phyloP scores from a whole-genome alignment of 495 filamentous ascomycete species.

The Poronia punctata region DNA sequence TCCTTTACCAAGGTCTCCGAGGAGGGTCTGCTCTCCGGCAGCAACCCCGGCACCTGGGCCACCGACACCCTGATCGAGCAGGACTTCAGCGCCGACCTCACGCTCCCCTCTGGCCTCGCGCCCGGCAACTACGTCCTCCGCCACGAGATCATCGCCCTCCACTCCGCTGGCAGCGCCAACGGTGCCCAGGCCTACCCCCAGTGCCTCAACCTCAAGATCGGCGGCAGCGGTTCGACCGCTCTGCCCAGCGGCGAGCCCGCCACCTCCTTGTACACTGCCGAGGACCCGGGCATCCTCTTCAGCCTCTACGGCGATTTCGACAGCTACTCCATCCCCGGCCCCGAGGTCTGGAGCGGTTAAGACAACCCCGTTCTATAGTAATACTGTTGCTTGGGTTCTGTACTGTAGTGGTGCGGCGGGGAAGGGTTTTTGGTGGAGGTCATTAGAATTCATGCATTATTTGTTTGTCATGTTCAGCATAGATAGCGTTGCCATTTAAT shows the following conservation, averaged over 20 bases:
- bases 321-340: slow-evolving; percentile 31
- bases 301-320: slow-evolving; percentile 46
- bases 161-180: slow-evolving; percentile 45
- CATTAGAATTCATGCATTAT: no score
- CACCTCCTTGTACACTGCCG: slow-evolving; percentile 45
- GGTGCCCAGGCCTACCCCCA: slow-evolving; percentile 63
- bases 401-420: no score
- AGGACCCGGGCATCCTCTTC: slow-evolving; percentile 49
- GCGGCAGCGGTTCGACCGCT: slow-evolving; percentile 46
- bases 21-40: slow-evolving; percentile 41
- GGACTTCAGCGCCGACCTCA: slow-evolving; percentile 54
- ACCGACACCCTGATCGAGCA: slow-evolving; percentile 53
- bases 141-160: slow-evolving; percentile 65
- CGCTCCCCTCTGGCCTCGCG: slow-evolving; percentile 49
- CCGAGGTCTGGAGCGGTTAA: slow-evolving; percentile 9
- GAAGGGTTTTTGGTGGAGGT: no score
- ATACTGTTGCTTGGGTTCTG: no score
- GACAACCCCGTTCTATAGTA: slow-evolving; percentile 12
- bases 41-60: slow-evolving; percentile 53
- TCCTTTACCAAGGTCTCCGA: slow-evolving; percentile 61
- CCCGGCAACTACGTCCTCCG: slow-evolving; percentile 62
- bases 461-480: no score
- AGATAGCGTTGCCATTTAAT: no score
- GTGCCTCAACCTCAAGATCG: slow-evolving; percentile 61
- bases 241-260: slow-evolving; percentile 33